Evolutionary conservation across 345 rosid genomes (phyloP).

Genomic region (Citrus maxima): DNA sequence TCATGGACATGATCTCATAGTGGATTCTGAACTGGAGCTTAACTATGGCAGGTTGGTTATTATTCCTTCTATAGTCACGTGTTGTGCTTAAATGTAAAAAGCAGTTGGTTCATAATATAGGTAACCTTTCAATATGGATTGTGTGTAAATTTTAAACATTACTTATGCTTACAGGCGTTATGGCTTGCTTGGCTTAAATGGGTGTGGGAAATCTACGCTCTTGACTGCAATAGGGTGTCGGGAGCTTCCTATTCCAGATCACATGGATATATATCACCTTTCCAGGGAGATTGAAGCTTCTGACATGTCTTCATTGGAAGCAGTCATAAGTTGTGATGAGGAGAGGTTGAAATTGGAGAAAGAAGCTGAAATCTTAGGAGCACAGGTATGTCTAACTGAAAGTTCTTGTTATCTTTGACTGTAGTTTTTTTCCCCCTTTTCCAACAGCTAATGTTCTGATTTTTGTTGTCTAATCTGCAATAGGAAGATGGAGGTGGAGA

Average conservation of each 20-base stretch:
- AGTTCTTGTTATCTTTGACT: background rate
- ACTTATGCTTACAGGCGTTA: constrained; percentile 57
- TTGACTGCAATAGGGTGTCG: constrained; percentile 80
- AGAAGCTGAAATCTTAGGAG: constrained; percentile 72
- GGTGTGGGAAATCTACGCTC: constrained; percentile 97
- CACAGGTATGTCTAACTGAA: constrained; percentile 45
- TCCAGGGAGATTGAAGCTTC: constrained; percentile 90
- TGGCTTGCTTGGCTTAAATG: constrained; percentile 95
- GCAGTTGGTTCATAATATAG: background rate
- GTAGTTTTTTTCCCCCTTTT: background rate
- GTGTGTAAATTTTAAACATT: background rate
- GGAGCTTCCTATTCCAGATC: constrained; percentile 94
- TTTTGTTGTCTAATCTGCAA: background rate
- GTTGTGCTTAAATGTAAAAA: background rate
- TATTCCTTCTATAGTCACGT: background rate
- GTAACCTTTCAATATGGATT: background rate
- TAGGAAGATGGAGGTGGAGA: constrained; percentile 99
- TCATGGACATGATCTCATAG: constrained; percentile 94
- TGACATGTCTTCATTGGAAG: constrained; percentile 89
- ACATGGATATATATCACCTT: constrained; percentile 93
- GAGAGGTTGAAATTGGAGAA: constrained; percentile 89
- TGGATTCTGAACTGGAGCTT: constrained; percentile 91
- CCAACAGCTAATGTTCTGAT: background rate
- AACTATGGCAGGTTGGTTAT: constrained; percentile 79
- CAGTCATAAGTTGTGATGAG: constrained; percentile 90